Evolutionary conservation across 2,329 filamentous ascomycete genomes (phyloP).

Genomic region (Stagonosporopsis tanaceti): DNA sequence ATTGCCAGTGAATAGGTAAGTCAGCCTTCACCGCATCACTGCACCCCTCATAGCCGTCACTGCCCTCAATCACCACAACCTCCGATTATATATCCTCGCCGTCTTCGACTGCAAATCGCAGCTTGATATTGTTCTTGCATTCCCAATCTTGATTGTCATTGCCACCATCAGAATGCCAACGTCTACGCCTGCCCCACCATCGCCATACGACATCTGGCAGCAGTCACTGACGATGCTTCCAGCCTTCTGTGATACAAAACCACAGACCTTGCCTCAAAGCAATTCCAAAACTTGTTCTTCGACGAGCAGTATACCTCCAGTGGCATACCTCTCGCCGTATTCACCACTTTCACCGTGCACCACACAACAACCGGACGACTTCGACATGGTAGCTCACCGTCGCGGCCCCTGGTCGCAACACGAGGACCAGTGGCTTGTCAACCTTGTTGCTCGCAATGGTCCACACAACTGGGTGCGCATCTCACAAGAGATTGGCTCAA

Average conservation of each 20-base stretch:
- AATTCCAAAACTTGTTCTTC: not conserved
- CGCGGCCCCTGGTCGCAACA: slow-evolving; percentile 84
- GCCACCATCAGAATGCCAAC: not conserved
- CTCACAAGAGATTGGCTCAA: slow-evolving; percentile 74
- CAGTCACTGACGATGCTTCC: slow-evolving; percentile 10
- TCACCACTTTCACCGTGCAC: not conserved
- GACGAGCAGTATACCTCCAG: slow-evolving; percentile 3
- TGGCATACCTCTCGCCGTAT: slow-evolving; percentile 13
- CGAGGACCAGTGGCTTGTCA: slow-evolving; percentile 76
- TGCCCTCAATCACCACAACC: not conserved
- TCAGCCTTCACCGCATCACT: slow-evolving; percentile 1
- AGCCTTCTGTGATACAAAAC: not conserved
- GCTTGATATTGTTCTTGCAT: not conserved
- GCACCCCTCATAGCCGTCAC: not conserved
- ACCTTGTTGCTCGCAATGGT: slow-evolving; percentile 74
- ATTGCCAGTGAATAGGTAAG: slow-evolving; percentile 12
- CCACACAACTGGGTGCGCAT: slow-evolving; percentile 92
- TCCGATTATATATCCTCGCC: not conserved
- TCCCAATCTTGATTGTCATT: not conserved
- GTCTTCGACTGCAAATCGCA: not conserved
- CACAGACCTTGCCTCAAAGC: not conserved
- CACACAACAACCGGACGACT: slow-evolving; percentile 13
- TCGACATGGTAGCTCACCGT: slow-evolving; percentile 64
- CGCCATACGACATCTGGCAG: not conserved
- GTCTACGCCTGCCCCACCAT: not conserved